Base-by-base conservation (phyloP, 2,329 filamentous ascomycete genomes). In the Ascocoryne sarcoides region DNA sequence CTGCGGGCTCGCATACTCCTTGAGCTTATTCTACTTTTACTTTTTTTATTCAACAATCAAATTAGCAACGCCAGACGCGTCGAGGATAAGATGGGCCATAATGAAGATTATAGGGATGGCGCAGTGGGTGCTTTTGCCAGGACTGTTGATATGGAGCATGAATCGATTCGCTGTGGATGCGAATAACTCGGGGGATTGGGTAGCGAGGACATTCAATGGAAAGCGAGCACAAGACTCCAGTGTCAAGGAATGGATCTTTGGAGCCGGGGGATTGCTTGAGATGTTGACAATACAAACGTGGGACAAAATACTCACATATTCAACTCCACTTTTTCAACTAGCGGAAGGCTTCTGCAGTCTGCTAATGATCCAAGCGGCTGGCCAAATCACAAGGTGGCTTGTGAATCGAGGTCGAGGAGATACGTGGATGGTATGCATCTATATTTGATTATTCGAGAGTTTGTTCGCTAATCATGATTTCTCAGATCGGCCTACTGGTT, bases 331-430 rank as follows among this genome's bases (percentile, higher is more conserved):
- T 37, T 98, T 96, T 67, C 92, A 98, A 65, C 70, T 98, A 7
- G 77, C 84, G 38, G 92, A 98, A 63, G 92, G 92, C 5, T 98
- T 98, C 66, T 96, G 92, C 69, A 96, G 87, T 58, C 67, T 98
- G 54, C 68, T 96, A 42, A 89, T 96, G 49, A 96, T 98, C 43
- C 92, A 98, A 64, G 87, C 89, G 14, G 82, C 85, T 10, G 92
- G 92, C 0, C 90, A 95, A 62, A 88, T 96, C 50, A 94, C 92
- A 15, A 76, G 86, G 62, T 96, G 88, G 82, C 75, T 96, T 20
- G 90, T 96, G 40, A 96, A 96, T 65, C 73, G 84, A 56, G 88
- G 90, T 55, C 79, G 87, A 56, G 93, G 89, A 56, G 92, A 98
- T 65, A 93, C 82, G 47, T 96, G 90, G 92, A 86, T 96, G 77